These are phyloP conservation scores for Tinospora cordifolia DNA, from an alignment of 164 flowering plant species.

Conservation along the genomic window DNA sequence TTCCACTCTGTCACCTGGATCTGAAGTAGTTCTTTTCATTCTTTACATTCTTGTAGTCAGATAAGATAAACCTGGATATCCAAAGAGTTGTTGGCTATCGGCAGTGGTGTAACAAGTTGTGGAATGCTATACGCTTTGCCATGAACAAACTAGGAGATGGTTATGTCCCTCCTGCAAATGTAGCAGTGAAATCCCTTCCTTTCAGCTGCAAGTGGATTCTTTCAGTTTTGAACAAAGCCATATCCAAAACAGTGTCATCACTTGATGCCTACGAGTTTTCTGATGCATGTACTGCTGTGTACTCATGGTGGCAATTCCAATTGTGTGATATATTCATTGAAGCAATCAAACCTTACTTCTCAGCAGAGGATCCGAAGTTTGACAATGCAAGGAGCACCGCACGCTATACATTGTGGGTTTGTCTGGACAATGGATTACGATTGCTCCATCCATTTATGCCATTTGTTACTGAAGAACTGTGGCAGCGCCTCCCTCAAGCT, in stretches of 20 bases:
- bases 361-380: conserved; percentile 36
- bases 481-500: conserved; percentile 91
- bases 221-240: conserved; percentile 73
- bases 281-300: conserved; percentile 69
- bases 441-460: conserved; percentile 99
- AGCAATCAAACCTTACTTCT: conserved; percentile 82
- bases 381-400: conserved; percentile 51
- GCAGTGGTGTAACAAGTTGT: conserved; percentile 95
- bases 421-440: conserved; percentile 84
- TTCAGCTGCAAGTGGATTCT: conserved; percentile 93
- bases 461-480: conserved; percentile 87
- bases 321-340: conserved; percentile 94
- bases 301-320: conserved; percentile 95
- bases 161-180: conserved; percentile 43
- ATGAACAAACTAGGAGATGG: conserved; percentile 79
- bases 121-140: conserved; percentile 85
- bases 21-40: neutral
- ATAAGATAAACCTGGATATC: conserved; percentile 87
- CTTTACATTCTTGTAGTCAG: conserved; percentile 53
- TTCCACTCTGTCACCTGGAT: neutral
- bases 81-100: conserved; percentile 96
- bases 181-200: conserved; percentile 42
- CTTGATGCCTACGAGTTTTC: conserved; percentile 72
- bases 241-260: conserved; percentile 56
- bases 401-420: conserved; percentile 73